Percentiles rank a stretch among this genome's conserved stretches.
These are phyloP conservation scores for Exophiala sp. DNA, from an alignment of 2,329 filamentous ascomycete species.

Conservation along the genomic window DNA sequence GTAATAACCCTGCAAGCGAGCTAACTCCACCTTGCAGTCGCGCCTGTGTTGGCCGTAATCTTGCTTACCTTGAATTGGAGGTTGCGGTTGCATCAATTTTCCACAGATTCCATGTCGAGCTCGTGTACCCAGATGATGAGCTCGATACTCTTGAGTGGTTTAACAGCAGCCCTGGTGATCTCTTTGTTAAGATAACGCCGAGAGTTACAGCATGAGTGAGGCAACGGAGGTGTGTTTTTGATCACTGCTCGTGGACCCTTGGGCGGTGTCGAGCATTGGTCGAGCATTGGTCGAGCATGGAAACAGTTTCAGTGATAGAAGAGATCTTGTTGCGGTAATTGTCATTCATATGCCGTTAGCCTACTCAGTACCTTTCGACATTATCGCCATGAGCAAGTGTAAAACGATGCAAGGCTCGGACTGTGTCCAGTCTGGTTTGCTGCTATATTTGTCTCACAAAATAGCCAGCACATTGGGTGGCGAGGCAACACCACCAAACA, in stretches of 20 bases:
- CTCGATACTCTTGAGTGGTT: neutral
- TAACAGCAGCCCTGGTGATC: neutral
- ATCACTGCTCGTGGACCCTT: neutral
- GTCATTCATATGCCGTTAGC: neutral
- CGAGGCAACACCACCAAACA: slow-evolving; percentile 23
- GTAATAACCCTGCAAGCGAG: neutral
- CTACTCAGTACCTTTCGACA: neutral
- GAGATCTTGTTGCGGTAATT: neutral
- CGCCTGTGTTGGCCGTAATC: neutral
- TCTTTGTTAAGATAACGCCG: neutral
- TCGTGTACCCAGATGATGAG: neutral
- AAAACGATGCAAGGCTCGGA: neutral
- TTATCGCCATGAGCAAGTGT: neutral
- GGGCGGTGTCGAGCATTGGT: neutral
- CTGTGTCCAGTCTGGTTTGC: neutral
- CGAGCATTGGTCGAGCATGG: neutral
- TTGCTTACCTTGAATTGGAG: neutral
- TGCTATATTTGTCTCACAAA: neutral
- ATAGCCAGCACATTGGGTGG: too few species aligned
- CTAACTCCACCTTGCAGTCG: neutral
- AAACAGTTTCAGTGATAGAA: neutral
- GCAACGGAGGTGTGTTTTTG: neutral
- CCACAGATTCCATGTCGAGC: neutral
- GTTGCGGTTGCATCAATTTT: neutral
- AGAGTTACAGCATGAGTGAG: neutral